Evolutionary conservation across 805 yeast genomes (phyloP).

Genomic region (Lipomyces anomalus): DNA sequence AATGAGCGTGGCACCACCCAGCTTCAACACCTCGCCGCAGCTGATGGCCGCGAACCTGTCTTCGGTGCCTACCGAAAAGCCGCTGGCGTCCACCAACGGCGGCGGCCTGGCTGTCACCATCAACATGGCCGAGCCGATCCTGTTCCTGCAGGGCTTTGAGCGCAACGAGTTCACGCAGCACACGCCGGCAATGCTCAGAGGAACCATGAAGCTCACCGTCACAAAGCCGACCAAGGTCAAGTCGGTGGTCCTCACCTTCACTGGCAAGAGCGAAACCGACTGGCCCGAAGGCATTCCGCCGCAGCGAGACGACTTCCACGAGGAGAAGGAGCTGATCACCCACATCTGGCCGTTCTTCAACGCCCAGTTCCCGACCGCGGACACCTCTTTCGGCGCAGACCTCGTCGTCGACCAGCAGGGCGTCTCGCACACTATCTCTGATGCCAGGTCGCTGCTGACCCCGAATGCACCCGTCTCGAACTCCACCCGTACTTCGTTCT

Average conservation of each 20-base stretch:
- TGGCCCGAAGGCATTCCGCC: constrained; percentile 99
- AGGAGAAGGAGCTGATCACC: constrained; percentile 57
- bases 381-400: constrained; percentile 39
- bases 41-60: too few species aligned
- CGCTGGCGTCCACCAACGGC: constrained; percentile 25
- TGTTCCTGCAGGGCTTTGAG: constrained; percentile 79
- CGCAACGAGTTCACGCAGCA: constrained; percentile 54
- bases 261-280: constrained; percentile 72
- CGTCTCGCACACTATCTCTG: constrained; percentile 1
- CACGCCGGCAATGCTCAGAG: constrained; percentile 77
- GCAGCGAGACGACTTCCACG: constrained; percentile 59
- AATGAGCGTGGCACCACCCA: not conserved
- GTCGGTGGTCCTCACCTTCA: constrained; percentile 52
- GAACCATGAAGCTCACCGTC: constrained; percentile 65
- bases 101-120: constrained; percentile 65
- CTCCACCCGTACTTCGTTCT: too few species aligned
- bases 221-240: constrained; percentile 68
- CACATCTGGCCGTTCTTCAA: constrained; percentile 91
- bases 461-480: too few species aligned
- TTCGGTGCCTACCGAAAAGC: constrained; percentile 12
- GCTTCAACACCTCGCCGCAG: not conserved
- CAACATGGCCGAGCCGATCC: constrained; percentile 69
- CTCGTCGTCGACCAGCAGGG: constrained; percentile 28
- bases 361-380: constrained; percentile 37
- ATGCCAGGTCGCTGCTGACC: constrained; percentile 9